Evolutionary conservation across 2,329 filamentous ascomycete species (phyloP).

Genomic region (Bertia moriformis): DNA sequence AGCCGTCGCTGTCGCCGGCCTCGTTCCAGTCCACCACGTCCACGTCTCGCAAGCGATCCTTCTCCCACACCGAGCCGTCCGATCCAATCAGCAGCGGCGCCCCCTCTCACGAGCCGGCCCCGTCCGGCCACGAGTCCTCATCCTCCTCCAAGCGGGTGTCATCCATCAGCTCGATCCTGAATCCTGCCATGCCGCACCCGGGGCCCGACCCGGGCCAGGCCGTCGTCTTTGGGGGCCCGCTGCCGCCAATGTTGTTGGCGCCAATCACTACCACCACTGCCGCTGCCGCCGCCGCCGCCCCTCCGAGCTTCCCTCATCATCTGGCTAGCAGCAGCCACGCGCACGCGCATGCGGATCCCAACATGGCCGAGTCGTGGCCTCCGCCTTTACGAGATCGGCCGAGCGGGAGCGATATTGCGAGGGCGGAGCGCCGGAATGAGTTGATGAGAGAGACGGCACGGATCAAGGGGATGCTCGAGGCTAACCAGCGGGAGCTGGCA

Average conservation of each 20-base stretch:
- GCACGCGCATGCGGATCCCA: too few relatives aligned
- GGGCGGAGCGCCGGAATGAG: slow-evolving; percentile 47
- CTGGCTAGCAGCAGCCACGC: too few relatives aligned
- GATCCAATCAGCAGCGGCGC: slow-evolving; percentile 35
- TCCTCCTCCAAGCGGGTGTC: slow-evolving; percentile 50
- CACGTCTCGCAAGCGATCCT: slow-evolving; percentile 50
- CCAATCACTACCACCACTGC: too few relatives aligned
- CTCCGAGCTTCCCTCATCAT: too few relatives aligned
- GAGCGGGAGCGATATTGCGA: too few relatives aligned
- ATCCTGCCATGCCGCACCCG: slow-evolving; percentile 26
- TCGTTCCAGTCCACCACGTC: slow-evolving; percentile 49
- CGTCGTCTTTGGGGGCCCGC: slow-evolving; percentile 16
- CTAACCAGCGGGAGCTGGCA: slow-evolving; percentile 61
- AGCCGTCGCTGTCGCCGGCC: slow-evolving; percentile 43
- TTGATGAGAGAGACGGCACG: slow-evolving; percentile 60
- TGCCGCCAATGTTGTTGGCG: slow-evolving; percentile 12
- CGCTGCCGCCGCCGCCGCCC: too few relatives aligned
- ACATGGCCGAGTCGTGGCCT: too few relatives aligned
- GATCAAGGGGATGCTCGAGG: slow-evolving; percentile 59
- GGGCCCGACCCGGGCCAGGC: slow-evolving; percentile 6
- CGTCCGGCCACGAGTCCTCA: too few relatives aligned
- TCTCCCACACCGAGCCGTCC: too few relatives aligned
- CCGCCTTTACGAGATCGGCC: too few relatives aligned
- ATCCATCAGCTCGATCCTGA: slow-evolving; percentile 64
- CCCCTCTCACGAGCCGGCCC: too few relatives aligned